Percentiles rank a stretch among this genome's conserved stretches.
phyloP scores from a whole-genome alignment of 2,329 filamentous ascomycete genomes.

The Colletotrichum shisoi region DNA sequence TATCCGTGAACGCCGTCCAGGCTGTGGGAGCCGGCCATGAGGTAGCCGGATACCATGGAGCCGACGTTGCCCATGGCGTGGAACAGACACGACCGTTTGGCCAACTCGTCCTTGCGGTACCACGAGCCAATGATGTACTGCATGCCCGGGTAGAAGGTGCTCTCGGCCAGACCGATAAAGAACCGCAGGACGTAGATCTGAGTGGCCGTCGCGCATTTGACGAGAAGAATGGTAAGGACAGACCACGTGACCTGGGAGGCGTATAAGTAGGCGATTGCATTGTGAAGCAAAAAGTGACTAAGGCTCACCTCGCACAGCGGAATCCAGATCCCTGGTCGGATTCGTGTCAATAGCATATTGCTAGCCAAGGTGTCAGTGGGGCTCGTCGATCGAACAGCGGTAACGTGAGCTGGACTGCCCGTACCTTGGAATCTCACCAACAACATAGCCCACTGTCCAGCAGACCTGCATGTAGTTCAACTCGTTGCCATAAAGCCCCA shows the following conservation, averaged over 20 bases:
- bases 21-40: slow-evolving; percentile 63
- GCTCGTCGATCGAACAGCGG: background rate
- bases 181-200: slow-evolving; percentile 55
- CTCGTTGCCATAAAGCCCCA: slow-evolving; percentile 42
- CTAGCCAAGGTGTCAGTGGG: slow-evolving; percentile 41
- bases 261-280: slow-evolving; percentile 39
- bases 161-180: slow-evolving; percentile 54
- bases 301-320: slow-evolving; percentile 43
- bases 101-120: slow-evolving; percentile 55
- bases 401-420: background rate
- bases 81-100: slow-evolving; percentile 60
- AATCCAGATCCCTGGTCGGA: slow-evolving; percentile 45
- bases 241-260: slow-evolving; percentile 37
- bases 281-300: slow-evolving; percentile 40
- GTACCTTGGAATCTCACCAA: slow-evolving; percentile 43
- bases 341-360: slow-evolving; percentile 47
- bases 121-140: slow-evolving; percentile 57
- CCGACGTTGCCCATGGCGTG: slow-evolving; percentile 61
- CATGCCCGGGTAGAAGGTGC: slow-evolving; percentile 52
- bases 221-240: slow-evolving; percentile 17
- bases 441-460: slow-evolving; percentile 42
- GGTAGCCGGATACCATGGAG: slow-evolving; percentile 65
- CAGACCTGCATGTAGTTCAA: slow-evolving; percentile 44
- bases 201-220: slow-evolving; percentile 13
- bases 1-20: slow-evolving; percentile 59